Evolutionary conservation across 1,284 basidiomycete genomes (phyloP).

Genomic region (Mycosarcoma mackinlayi): DNA sequence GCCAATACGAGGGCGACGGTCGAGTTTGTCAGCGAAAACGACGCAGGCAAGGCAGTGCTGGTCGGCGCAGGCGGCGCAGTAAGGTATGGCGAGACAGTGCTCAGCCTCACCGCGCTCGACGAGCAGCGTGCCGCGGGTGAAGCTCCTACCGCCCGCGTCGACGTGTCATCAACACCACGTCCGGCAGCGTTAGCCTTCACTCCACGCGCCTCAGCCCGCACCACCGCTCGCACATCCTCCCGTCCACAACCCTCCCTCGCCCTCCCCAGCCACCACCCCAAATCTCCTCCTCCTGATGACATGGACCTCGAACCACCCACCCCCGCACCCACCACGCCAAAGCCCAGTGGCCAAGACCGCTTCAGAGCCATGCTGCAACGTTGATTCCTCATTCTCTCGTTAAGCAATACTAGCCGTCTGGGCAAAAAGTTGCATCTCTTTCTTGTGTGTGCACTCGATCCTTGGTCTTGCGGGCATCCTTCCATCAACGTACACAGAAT

Average conservation of each 20-base stretch:
- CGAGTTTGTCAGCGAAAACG: constrained; percentile 45
- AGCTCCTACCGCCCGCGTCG: too few species aligned
- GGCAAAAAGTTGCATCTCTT: not conserved
- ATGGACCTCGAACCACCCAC: constrained; percentile 35
- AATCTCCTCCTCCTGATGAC: constrained; percentile 14
- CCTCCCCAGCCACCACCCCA: too few species aligned
- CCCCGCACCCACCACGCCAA: not conserved
- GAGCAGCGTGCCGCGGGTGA: not conserved
- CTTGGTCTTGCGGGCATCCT: too few species aligned
- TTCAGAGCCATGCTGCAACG: constrained; percentile 52
- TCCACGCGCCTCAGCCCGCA: constrained; percentile 32
- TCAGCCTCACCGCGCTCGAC: constrained; percentile 11
- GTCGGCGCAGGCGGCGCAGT: constrained; percentile 15
- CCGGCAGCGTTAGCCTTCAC: constrained; percentile 18
- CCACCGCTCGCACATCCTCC: too few species aligned
- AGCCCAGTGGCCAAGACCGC: constrained; percentile 45
- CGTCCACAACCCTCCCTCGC: too few species aligned
- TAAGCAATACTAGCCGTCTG: too few species aligned
- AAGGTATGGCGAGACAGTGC: constrained; percentile 6
- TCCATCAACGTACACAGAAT: too few species aligned
- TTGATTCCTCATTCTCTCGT: not conserved
- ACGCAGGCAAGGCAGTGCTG: constrained; percentile 51
- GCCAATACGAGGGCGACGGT: constrained; percentile 38
- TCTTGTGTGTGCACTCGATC: too few species aligned
- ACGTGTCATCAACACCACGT: too few species aligned